Evolutionary conservation across 371 early-diverging fungal genomes (phyloP), one percentile per base, ranked within the genome.

Genomic region (Mucor circinelloides): DNA sequence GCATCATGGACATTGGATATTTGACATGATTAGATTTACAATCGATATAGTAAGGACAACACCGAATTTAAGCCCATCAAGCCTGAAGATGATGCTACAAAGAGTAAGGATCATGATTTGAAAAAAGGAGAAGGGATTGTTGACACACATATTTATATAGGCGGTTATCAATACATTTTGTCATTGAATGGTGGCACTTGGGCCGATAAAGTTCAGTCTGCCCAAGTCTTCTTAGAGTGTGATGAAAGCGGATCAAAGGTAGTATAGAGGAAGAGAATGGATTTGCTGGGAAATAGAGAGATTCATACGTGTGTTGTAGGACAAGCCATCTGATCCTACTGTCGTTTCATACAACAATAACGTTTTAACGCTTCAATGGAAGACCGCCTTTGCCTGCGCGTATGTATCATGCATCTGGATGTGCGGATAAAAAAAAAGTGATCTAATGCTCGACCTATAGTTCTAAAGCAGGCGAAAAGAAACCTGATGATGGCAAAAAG

Each of bases 351-450:
- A 76, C 54, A 67, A 69, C 15, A 74, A 72, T 58, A 73, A 77
- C 36, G 74, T 79, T 10, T 60, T 83, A 31, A 64, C 69, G 3
- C 61, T 83, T 46, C 72, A 67, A 44, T 83, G 84, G 84, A 81
- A 81, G 62, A 83, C 84, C 1, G 76, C 74, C 0, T 74, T 70
- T 66, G 84, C 81, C 3, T 83, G 84, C 70, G 80, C 80, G 81
- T 83, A 70, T 72, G 70, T 25, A 15, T 54, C 6, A 54, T 30
- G 40, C 12, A 12, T 15, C 5, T 27, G 3, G 12, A 52, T 27
- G 17, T 15, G 40, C 40, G 40, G 40, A 40, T 13, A 5, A 58
- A 23, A 13, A 5, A 5, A 58, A 23, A 13, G 10, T 13, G 15
- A 13, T 17, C 32, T 21, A 31, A 28, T 17, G 23, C 40, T n/a